Conservation (phyloP, 2,329 filamentous ascomycete genomes). For the Tolypocladium amazonense region DNA sequence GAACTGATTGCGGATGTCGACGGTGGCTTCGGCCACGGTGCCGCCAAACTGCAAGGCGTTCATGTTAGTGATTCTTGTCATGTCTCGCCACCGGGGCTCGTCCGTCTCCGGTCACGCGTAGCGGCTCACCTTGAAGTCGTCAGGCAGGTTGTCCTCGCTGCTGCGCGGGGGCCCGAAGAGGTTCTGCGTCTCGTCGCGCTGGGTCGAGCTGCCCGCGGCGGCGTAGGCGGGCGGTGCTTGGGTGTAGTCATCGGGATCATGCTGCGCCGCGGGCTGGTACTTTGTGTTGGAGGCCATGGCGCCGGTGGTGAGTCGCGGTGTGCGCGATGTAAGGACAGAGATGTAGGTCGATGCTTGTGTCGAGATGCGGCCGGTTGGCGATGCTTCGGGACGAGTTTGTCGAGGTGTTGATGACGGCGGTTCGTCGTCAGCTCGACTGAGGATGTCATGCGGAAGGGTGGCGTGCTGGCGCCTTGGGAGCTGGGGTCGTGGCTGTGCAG, state of each 20-base stretch:
- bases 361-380: not conserved
- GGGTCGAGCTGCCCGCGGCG: slow-evolving; percentile 38
- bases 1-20: slow-evolving; percentile 96
- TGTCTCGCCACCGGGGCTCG: not conserved
- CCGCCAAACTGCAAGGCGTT: slow-evolving; percentile 61
- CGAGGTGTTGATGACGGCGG: not conserved
- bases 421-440: not conserved
- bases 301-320: not conserved
- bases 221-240: slow-evolving; percentile 76
- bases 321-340: not conserved
- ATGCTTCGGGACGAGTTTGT: not conserved
- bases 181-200: slow-evolving; percentile 43
- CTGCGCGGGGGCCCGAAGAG: slow-evolving; percentile 59
- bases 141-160: slow-evolving; percentile 85
- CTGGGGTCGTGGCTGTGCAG: not conserved
- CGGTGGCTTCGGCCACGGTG: slow-evolving; percentile 81
- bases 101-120: not conserved
- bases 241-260: slow-evolving; percentile 75
- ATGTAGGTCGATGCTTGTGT: not conserved
- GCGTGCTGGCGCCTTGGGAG: not conserved
- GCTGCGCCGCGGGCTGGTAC: slow-evolving; percentile 73
- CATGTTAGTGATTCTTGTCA: not conserved
- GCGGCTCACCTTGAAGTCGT: slow-evolving; percentile 77
- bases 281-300: slow-evolving; percentile 66
- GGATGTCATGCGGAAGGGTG: not conserved